Base-by-base conservation (phyloP, 1,139 yeast species). In the Kurtzmaniella natalensis region DNA sequence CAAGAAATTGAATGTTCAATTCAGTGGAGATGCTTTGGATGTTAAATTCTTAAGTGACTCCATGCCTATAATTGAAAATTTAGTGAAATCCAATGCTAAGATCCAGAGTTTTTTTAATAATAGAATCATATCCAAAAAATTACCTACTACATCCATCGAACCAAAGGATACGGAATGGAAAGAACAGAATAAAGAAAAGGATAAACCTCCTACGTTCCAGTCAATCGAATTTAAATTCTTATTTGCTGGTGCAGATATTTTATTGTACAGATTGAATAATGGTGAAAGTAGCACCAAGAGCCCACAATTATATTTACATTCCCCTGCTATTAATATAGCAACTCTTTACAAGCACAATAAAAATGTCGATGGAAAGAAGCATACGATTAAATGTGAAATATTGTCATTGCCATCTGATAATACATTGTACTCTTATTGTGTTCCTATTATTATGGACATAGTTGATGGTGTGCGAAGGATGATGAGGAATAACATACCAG, bases 371-470 rank as follows among this genome's bases (percentile, higher is more conserved):
- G 36, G 43, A 1, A 60, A 57, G 28, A 62, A 68, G 18, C 84
- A 78, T 48, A 52, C 53, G 2, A 42, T 81, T 28, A 64, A 70
- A 25, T 59, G 72, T 26, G 84, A 81, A 38, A 61, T 83, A 1
- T 56, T 72, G 20, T 77, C 85, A 5, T 72, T 85, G n/a, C 71
- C 87, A 1, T 84, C 96, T 0, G 78, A 76, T 36, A 92, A 92
- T 51, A 70, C 70, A 0, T 51, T 92, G 5, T 72, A 74, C 39
- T 76, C 95, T 0, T 64, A 78, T 1, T 86, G 95, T 55, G 87
- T 88, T 16, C 95, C 96, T 0, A 83, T 87, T 8, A 50, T 87
- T 7, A 54, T 65, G 33, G 89, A 81, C 41, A 64, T 86, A 35
- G 61, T 70, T 17, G 60, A 64, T 16, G 73, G 78, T 8, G 44